Base-by-base conservation (phyloP, 2,329 filamentous ascomycete genomes). In the Ascochyta fabae region DNA sequence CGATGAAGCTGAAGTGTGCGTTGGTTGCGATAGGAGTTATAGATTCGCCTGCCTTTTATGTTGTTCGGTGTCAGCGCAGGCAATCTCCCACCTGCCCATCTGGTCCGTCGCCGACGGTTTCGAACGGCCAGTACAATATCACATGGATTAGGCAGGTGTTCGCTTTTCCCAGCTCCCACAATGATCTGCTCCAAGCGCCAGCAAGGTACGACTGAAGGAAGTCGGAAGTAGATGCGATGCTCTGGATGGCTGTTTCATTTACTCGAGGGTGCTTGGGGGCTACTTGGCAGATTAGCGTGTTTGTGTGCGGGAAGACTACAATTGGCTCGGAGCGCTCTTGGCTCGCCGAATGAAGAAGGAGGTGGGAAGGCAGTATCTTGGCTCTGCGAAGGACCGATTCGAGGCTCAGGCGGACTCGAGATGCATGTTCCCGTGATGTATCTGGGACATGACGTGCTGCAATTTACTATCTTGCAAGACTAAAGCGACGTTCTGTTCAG, bases 221-320 rank as follows among this genome's bases (percentile, higher is more conserved):
- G 41, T 50, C 57, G 50, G 40, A 58, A 53, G 45, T 41, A 35
- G 19, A 40, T 58, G 41, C 35, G 16, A 33, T 29, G 43, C 47
- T 58, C 40, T 71, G 61, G 59, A 60, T 68, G 67, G 68, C 26
- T 39, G 38, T 58, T 68, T 68, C 68, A 72, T 72, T 54, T 71
- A 68, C 42, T 38, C 39, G 35, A 39, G n/a, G 33, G 49, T 43
- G 41, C 69, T 71, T 71, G 67, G 67, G 62, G 40, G 19, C 41
- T 44, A 36, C 56, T 41, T 50, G 39, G 50, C 40, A 43, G 49
- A 45, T 46, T 57, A 51, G 47, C 53, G 47, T 51, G 31, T 51
- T 51, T 34, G 39, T 34, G 42, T 46, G 44, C 26, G 50, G 39
- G 16, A 29, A 49, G 19, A n/a, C 12, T 26, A 16, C 62, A 51